Conservation (phyloP, 768 basidiomycete species). For the Lyophyllum decastes region DNA sequence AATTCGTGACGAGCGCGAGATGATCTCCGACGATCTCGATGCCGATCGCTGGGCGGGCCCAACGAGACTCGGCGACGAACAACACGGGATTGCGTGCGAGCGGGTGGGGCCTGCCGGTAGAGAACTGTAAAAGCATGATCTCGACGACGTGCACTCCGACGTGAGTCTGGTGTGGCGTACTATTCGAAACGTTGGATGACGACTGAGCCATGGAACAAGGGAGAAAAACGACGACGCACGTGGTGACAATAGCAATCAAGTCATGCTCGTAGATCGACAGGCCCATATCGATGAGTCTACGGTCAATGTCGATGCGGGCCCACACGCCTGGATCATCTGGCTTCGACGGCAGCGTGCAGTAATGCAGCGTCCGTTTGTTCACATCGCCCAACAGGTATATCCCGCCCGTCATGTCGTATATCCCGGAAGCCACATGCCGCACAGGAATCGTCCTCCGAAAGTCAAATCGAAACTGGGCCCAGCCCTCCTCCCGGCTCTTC, state of each 20-base stretch:
- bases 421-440: conserved; percentile 29
- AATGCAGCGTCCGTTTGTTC: conserved; percentile 28
- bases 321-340: conserved; percentile 25
- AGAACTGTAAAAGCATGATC: conserved; percentile 1
- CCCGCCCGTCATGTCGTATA: conserved; percentile 44
- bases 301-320: conserved; percentile 25
- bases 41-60: conserved; percentile 5
- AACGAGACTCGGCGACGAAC: conserved; percentile 23
- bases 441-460: conserved; percentile 29
- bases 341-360: conserved; percentile 30
- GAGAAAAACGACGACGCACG: conserved; percentile 26
- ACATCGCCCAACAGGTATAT: conserved; percentile 38
- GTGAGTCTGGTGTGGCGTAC: neutral
- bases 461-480: conserved; percentile 25
- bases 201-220: neutral
- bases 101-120: conserved; percentile 14
- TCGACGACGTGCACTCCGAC: neutral
- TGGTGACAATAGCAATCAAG: conserved; percentile 38
- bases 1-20: conserved; percentile 13
- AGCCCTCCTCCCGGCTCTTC: conserved; percentile 27
- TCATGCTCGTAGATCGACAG: conserved; percentile 43
- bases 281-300: conserved; percentile 40
- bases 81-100: conserved; percentile 20
- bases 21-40: conserved; percentile 21
- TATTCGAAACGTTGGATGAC: neutral